Evolutionary conservation across 2,329 filamentous ascomycete genomes (phyloP), one percentile per base, ranked within the genome.

Genomic region (Hypoxylon sp.): DNA sequence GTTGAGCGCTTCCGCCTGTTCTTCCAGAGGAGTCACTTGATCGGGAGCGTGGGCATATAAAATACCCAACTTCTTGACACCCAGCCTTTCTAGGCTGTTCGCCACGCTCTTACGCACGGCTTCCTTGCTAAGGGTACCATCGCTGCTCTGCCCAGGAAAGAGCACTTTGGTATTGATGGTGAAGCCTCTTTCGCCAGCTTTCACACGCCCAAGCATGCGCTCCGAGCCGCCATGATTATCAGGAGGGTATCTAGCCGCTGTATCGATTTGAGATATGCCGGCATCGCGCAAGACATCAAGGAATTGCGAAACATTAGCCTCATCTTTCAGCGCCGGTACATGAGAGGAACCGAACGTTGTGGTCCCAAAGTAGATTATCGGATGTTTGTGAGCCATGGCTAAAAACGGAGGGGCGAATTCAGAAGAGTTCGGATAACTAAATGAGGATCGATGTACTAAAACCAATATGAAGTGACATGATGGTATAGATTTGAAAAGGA

Each of bases 91-190:
- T 9, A 64, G 32, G 14, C 62, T 68, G 17, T 57, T 60, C 30
- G 46, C 58, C 4, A 60, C 52, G 14, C 57, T 65, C 28, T 55
- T 62, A 7, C 62, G 66, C n/a, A 65, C 63, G 11, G 62, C 59
- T 14, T 66, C 62, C 13, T 19, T 55, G 17, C 55, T 58, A 2
- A 68, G 48, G 2, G 58, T 66, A 14, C 66, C 65, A 6, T 52
- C 65, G 36, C 61, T 65, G 14, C 13, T 68, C 17, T 63, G 50
- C 0, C 68, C 65, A 6, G 65, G 21, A 21, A 68, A 68, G 7
- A 68, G 58, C 38, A 70, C 62, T 38, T 70, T 70, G 30, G 68
- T 70, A 41, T 70, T 65, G 32, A 70, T 62, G 5, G 53, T 65
- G 25, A 68, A 63, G 23, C 68, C 65, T 36, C 49, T 62, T 2